Evolutionary conservation across 805 yeast species (phyloP), one percentile per base, ranked within the genome.

Genomic region (Wickerhamiella bombiphila): DNA sequence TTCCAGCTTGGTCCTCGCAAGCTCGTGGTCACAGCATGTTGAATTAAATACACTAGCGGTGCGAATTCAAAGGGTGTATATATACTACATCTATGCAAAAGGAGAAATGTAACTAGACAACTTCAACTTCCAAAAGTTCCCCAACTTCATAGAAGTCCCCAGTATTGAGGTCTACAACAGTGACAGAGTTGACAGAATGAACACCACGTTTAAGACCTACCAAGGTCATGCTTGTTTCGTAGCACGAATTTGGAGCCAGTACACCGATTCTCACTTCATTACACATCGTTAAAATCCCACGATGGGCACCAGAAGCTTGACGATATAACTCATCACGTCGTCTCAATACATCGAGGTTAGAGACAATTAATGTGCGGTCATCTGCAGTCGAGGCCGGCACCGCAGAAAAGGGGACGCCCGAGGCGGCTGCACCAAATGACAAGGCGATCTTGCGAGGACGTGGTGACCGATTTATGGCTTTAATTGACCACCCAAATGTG

Each of bases 141-240:
- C 83, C 85, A 51, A 80, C 76, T 43, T 74, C 85, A 44, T 74
- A 65, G 1, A 72, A 68, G 40, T 79, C 86, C 3, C 86, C 82
- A 15, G 74, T 66, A 26, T 54, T 50, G 8, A 72, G 59, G 49
- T 80, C 93, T 34, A 74, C 65, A 11, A 81, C 61, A 40, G 69
- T 69, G n/a, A 78, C 65, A 2, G 80, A 83, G 38, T 69, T 73
- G 16, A 81, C 56, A 32, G 70, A 69, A 51, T 68, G 74, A 5
- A 76, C 65, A 0, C 93, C 93, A 45, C 65, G 64, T 30, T 73
- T 68, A 11, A 79, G 57, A 0, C 82, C 85, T 34, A 77, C 58
- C 28, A 80, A 54, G 36, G 61, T 63, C 20, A 80, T 57, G 36
- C 70, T 74, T 2, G 81, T 67, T 45, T 80, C 86, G 48, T 65